Evolutionary conservation across 2,329 filamentous ascomycete genomes (phyloP).

Genomic region (Trichoderma sp.): DNA sequence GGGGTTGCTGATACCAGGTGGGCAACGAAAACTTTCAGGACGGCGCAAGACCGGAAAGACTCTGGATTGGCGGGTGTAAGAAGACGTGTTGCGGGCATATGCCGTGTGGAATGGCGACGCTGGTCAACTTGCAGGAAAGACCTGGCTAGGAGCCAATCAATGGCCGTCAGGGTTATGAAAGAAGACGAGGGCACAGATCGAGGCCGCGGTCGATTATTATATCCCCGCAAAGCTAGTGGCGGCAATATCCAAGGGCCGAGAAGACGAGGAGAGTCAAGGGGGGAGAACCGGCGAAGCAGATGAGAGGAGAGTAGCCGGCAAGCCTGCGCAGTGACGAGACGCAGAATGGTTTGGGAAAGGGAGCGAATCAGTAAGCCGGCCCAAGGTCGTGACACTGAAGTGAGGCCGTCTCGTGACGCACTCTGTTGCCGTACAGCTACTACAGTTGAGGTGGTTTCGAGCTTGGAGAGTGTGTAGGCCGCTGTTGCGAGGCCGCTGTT

Average conservation of each 20-base stretch:
- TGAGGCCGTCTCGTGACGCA: conserved; percentile 21
- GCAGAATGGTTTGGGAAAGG: not conserved
- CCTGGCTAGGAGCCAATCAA: not conserved
- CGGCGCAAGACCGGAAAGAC: not conserved
- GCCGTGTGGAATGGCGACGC: not conserved
- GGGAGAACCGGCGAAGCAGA: not conserved
- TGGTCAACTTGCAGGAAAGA: not conserved
- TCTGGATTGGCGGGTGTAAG: not conserved
- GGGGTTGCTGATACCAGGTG: not conserved
- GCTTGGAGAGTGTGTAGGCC: no score
- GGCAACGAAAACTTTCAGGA: not conserved
- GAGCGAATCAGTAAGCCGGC: conserved; percentile 11
- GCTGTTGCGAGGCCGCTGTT: not conserved
- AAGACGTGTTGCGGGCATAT: not conserved
- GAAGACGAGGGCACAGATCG: not conserved
- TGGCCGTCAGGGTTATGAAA: not conserved
- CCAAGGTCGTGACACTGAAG: conserved; percentile 10
- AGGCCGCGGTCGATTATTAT: not conserved
- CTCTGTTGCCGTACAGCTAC: conserved; percentile 8
- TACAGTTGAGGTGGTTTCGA: conserved; percentile 3
- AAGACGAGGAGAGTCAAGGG: not conserved
- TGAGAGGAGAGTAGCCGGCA: conserved; percentile 10
- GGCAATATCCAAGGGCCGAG: conserved; percentile 3
- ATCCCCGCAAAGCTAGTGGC: conserved; percentile 13
- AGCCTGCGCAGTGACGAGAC: not conserved